These are phyloP conservation scores for Helotiales sp. DNA, from an alignment of 2,329 filamentous ascomycete genomes.

Conservation along the genomic window DNA sequence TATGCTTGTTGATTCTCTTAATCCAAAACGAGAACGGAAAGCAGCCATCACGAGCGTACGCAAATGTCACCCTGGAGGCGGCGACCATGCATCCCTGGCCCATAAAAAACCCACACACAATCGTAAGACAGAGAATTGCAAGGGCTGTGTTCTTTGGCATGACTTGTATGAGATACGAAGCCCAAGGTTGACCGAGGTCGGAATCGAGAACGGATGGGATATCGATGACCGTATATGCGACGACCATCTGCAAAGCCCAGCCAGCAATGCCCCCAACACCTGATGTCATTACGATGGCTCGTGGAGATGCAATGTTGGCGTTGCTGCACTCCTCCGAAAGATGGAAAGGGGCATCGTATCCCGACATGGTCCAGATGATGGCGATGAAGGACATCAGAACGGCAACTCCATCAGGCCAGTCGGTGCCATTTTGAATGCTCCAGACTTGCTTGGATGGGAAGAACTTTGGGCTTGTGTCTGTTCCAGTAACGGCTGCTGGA, in stretches of 20 bases:
- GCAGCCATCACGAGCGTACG: slow-evolving; percentile 67
- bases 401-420: slow-evolving; percentile 66
- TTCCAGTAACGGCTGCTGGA: slow-evolving; percentile 50
- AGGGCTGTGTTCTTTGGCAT: slow-evolving; percentile 58
- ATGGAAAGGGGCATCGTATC: slow-evolving; percentile 70
- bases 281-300: slow-evolving; percentile 71
- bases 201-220: slow-evolving; percentile 57
- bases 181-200: slow-evolving; percentile 67
- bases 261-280: slow-evolving; percentile 65
- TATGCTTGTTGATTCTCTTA: slow-evolving; percentile 57
- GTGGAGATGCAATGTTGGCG: slow-evolving; percentile 67
- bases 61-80: slow-evolving; percentile 65
- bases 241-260: slow-evolving; percentile 72
- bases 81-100: slow-evolving; percentile 69
- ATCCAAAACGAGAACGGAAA: slow-evolving; percentile 61
- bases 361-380: slow-evolving; percentile 69
- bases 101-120: slow-evolving; percentile 68
- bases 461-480: slow-evolving; percentile 56
- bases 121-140: slow-evolving; percentile 60
- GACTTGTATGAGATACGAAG: slow-evolving; percentile 65
- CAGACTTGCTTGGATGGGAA: slow-evolving; percentile 59
- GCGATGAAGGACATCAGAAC: slow-evolving; percentile 71
- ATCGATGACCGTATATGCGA: slow-evolving; percentile 66
- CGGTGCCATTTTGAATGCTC: slow-evolving; percentile 66
- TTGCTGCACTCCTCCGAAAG: slow-evolving; percentile 76